Base-by-base conservation (phyloP, 2,329 filamentous ascomycete species). In the Paracoccidioides brasiliensis region DNA sequence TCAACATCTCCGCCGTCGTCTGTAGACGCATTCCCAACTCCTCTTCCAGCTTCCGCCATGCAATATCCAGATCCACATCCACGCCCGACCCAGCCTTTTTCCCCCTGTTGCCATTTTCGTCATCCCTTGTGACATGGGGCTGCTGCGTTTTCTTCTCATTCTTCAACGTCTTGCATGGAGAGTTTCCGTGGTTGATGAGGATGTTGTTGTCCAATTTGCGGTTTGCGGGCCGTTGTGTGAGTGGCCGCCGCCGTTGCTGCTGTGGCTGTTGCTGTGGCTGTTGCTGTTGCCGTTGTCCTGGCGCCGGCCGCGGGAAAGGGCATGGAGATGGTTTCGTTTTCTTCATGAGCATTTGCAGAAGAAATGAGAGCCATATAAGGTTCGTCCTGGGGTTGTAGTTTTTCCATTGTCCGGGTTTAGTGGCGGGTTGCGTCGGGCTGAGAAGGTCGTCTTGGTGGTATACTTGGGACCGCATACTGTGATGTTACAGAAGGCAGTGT, bases 281-380 rank as follows among this genome's bases (percentile, higher is more conserved):
- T 48, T 33, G 5, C 32, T 9, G 59, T 46, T 57, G 51, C 14
- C 9, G 37, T 38, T 8, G 37, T 28, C 10, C 10, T n/a, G n/a
- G 5, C 35, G 2, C 10, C 15, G n/a, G 5, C 35, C 2, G 3
- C n/a, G 12, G 33, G 48, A 6, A 40, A 4, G 22, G 3, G n/a
- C 33, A 28, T 22, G 22, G 22, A 14, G 38, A 63, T 1, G 60
- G 53, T 46, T 66, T 67, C 43, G 62, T 60, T 42, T 71, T 71
- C 40, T 69, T 71, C 30, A 83, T 66, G 0, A 85, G 71, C 60
- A 78, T 78, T 57, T 76, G 74, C 10, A 84, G 72, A 4, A 85
- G 67, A 63, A 82, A 83, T 52, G 81, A 76, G 28, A 83, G 67
- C 82, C 82, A 85, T 12, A 84, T 71, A 12, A 83, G 70, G 60